Evolutionary conservation across 352 stramenopile species (phyloP), one percentile per base, ranked within the genome.

Genomic region (Aphanomyces astaci): DNA sequence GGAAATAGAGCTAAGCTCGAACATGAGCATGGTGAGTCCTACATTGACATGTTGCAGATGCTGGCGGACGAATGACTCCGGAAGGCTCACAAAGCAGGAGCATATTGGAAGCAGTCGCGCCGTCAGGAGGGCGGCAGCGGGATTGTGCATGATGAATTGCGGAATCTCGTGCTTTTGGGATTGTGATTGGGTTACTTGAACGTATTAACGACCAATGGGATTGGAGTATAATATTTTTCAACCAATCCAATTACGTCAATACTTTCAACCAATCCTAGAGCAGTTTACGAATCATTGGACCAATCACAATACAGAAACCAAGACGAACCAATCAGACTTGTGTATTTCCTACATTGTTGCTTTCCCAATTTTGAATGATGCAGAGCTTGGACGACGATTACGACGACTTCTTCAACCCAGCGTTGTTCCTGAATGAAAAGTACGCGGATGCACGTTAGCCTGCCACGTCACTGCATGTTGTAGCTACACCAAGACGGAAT

Each of bases 11-110:
- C n/a, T n/a, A n/a, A n/a, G n/a, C 2, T 39, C 46, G 31, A 4
- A 30, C n/a, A 13, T n/a, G n/a, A 11, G 15, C 31, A 43, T 53
- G 1, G 36, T 39, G 28, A 1, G 4, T 36, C 17, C 11, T 49
- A 54, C 46, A 32, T 65, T 31, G 59, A 54, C 24, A 15, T 62
- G 43, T 1, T 46, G 60, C 24, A 94, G 59, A 72, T 90, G 89
- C 28, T 73, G 69, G 64, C 87, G 78, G 40, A 90, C 74, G 66
- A 89, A 94, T 5, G 78, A 72, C 28, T 70, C 80, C 15, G 83
- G 83, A 1, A 94, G 76, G 51, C 81, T 82, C 28, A 92, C 77
- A 65, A 92, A 94, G 75, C 85, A 90, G 49, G 75, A 89, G 69
- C 70, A 72, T 62, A 82, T 67, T 25, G 85, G 79, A 49, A 90